phyloP scores from a whole-genome alignment of 768 basidiomycete species.

The Leccinellum albellum region DNA sequence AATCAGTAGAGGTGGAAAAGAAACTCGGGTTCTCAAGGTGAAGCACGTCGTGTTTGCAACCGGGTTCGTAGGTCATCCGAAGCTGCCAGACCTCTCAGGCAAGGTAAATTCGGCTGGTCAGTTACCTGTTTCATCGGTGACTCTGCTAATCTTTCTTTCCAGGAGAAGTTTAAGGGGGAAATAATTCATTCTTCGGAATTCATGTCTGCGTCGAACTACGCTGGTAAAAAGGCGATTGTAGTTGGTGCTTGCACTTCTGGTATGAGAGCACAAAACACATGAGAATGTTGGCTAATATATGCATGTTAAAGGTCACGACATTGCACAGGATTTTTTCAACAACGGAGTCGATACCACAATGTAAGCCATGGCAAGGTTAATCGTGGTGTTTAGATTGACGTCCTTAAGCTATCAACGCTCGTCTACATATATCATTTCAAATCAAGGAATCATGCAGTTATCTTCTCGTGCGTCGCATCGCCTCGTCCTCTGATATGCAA shows the following conservation, averaged over 20 bases:
- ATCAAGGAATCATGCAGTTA: neutral
- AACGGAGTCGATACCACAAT: constrained; percentile 29
- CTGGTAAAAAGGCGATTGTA: constrained; percentile 64
- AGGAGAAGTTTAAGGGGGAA: constrained; percentile 53
- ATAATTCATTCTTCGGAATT: constrained; percentile 51
- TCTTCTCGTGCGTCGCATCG: constrained; percentile 5
- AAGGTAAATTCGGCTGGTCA: constrained; percentile 26
- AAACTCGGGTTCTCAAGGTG: constrained; percentile 34
- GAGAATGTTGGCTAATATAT: constrained; percentile 7
- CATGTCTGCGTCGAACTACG: constrained; percentile 43
- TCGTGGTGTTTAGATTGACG: neutral
- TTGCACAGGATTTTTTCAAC: constrained; percentile 34
- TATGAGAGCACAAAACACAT: constrained; percentile 9
- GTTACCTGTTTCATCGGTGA: neutral
- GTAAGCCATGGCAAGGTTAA: constrained; percentile 1
- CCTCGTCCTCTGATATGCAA: neutral
- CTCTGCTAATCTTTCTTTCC: neutral
- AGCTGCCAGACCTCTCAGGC: constrained; percentile 43
- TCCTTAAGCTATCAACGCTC: constrained; percentile 23
- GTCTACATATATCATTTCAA: constrained; percentile 20
- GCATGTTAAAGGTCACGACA: constrained; percentile 30
- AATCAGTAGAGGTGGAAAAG: constrained; percentile 33
- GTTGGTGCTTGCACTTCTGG: constrained; percentile 64
- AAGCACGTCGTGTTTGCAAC: constrained; percentile 59
- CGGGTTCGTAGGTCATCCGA: constrained; percentile 45